phyloP scores from a whole-genome alignment of 768 basidiomycete species.

The Termitomyces sp. region DNA sequence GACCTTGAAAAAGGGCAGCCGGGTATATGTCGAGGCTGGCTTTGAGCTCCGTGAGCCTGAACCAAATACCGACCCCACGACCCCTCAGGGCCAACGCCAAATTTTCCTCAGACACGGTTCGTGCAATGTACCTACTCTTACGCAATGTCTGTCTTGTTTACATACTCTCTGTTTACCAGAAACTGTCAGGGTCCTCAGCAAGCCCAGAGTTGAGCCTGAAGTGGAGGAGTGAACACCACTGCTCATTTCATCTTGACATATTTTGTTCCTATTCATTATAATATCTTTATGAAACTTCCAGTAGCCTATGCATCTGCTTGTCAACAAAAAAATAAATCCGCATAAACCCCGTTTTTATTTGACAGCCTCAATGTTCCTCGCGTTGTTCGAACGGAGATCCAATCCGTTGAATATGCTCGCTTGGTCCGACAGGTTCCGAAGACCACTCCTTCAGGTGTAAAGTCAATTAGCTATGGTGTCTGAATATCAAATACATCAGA shows the following conservation, averaged over 20 bases:
- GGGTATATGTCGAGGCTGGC: conserved; percentile 78
- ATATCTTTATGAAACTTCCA: not conserved
- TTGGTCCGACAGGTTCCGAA: conserved; percentile 24
- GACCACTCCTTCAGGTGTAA: conserved; percentile 29
- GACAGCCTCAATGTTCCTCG: not conserved
- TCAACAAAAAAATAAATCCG: not conserved
- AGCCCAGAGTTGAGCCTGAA: conserved; percentile 8
- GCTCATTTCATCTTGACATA: not conserved
- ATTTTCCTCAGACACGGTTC: conserved; percentile 80
- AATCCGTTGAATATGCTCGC: conserved; percentile 29
- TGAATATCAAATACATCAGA: not conserved
- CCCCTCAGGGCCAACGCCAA: conserved; percentile 73
- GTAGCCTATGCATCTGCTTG: not conserved
- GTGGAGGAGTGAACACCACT: conserved; percentile 6
- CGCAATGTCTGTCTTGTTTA: not conserved
- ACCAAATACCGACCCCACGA: conserved; percentile 57
- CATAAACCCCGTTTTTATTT: not conserved
- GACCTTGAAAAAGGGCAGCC: conserved; percentile 61
- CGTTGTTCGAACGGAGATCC: conserved; percentile 34
- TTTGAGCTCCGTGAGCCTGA: conserved; percentile 78
- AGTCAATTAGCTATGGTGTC: conserved; percentile 1
- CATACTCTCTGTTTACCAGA: conserved; percentile 35
- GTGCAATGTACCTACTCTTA: conserved; percentile 15
- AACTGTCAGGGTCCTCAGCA: conserved; percentile 45
- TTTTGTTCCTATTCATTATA: not conserved